Conservation (phyloP, 2,329 filamentous ascomycete species). For the Ceratocystiopsis minuta region DNA sequence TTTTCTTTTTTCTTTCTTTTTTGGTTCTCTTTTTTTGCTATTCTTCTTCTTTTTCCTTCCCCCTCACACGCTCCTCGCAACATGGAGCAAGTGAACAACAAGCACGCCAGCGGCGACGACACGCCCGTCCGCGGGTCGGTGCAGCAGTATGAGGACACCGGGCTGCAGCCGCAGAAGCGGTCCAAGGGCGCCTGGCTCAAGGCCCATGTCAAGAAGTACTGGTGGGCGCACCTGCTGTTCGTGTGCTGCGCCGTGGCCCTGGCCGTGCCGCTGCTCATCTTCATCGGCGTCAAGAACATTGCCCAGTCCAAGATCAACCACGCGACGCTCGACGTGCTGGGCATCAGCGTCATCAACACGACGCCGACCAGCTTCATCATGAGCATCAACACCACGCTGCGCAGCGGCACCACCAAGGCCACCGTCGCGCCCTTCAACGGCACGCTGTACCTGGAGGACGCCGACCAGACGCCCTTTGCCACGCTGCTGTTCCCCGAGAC, state of each 20-base stretch:
- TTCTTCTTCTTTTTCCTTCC: too few species aligned
- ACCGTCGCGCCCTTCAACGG: conserved; percentile 31
- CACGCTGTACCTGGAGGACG: conserved; percentile 35
- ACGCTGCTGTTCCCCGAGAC: conserved; percentile 33
- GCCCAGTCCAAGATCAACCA: conserved; percentile 37
- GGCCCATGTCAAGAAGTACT: conserved; percentile 33
- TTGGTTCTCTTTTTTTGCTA: not conserved
- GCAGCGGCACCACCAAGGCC: conserved; percentile 33
- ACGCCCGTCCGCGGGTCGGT: too few species aligned
- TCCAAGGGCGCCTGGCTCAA: not conserved
- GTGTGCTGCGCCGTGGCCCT: conserved; percentile 32
- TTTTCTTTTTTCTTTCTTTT: not conserved
- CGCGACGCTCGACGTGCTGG: conserved; percentile 32
- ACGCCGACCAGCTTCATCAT: conserved; percentile 27
- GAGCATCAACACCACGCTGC: conserved; percentile 37
- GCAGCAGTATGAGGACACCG: conserved; percentile 1
- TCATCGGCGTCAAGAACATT: conserved; percentile 37
- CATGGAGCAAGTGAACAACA: too few species aligned
- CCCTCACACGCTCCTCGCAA: too few species aligned
- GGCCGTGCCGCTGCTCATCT: conserved; percentile 37
- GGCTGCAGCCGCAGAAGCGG: not conserved
- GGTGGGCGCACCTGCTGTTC: conserved; percentile 41
- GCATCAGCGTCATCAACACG: conserved; percentile 30
- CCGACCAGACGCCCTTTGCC: conserved; percentile 27
- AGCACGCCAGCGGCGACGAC: too few species aligned